Percentiles rank a stretch among this genome's conserved stretches.
phyloP scores from a whole-genome alignment of 805 yeast species.

The Nematodospora valgi region DNA sequence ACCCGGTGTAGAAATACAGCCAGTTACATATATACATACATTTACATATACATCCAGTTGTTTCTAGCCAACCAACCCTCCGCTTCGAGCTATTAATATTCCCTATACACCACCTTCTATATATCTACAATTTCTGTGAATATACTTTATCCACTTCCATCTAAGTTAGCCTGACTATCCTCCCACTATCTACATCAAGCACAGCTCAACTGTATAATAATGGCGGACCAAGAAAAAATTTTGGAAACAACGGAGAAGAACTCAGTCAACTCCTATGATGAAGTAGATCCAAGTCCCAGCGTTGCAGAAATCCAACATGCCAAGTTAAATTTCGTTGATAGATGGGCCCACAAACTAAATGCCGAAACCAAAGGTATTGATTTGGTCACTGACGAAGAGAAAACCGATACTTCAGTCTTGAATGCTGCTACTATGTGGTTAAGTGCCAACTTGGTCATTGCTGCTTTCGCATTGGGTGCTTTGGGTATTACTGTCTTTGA shows the following conservation, averaged over 20 bases:
- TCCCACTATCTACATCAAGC: not conserved
- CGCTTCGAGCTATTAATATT: too few relatives aligned
- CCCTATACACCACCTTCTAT: conserved; percentile 12
- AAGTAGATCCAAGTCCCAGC: conserved; percentile 1
- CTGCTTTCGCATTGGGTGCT: conserved; percentile 77
- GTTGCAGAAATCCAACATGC: conserved; percentile 6
- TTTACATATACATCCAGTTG: too few relatives aligned
- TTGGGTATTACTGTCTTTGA: conserved; percentile 56
- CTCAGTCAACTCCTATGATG: conserved; percentile 6
- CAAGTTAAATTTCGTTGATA: conserved; percentile 21
- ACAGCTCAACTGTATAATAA: not conserved
- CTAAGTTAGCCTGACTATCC: not conserved
- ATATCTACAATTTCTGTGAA: conserved; percentile 9
- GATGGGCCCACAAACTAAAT: conserved; percentile 31
- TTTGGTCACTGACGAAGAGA: conserved; percentile 73
- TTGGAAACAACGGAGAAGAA: conserved; percentile 8
- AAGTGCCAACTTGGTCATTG: conserved; percentile 84
- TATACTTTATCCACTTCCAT: conserved; percentile 10
- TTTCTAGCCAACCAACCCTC: too few relatives aligned
- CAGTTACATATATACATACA: too few relatives aligned
- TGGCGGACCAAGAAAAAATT: conserved; percentile 10
- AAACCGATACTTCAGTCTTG: conserved; percentile 60
- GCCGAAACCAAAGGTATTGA: conserved; percentile 72
- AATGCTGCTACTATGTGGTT: conserved; percentile 87
- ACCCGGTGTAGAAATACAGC: too few relatives aligned